phyloP scores from a whole-genome alignment of 2,329 filamentous ascomycete species.

The Stagonosporopsis chrysanthemi region DNA sequence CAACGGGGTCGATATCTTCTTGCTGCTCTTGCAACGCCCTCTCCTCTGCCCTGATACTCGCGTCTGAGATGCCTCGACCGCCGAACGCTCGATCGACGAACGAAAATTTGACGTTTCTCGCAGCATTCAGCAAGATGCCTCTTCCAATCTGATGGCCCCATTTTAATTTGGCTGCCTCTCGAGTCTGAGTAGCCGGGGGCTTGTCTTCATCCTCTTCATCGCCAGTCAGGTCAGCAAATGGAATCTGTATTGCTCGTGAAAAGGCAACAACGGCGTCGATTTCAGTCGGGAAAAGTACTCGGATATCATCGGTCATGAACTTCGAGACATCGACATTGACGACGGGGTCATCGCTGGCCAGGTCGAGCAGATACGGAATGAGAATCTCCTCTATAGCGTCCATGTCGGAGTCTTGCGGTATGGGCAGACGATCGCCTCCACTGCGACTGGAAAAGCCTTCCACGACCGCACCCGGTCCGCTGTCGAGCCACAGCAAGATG shows the following conservation, averaged over 20 bases:
- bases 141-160: conserved; percentile 68
- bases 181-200: conserved; percentile 51
- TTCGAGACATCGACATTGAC: conserved; percentile 65
- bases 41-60: conserved; percentile 52
- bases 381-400: conserved; percentile 64
- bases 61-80: conserved; percentile 59
- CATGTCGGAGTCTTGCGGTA: conserved; percentile 58
- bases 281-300: conserved; percentile 62
- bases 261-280: conserved; percentile 65
- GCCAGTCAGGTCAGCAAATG: conserved; percentile 59
- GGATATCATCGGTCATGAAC: conserved; percentile 64
- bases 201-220: conserved; percentile 43
- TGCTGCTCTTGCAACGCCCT: conserved; percentile 48
- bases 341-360: conserved; percentile 60
- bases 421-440: conserved; percentile 58
- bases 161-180: conserved; percentile 56
- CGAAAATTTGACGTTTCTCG: conserved; percentile 62
- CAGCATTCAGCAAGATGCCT: conserved; percentile 65
- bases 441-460: conserved; percentile 63
- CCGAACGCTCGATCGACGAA: conserved; percentile 69
- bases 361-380: conserved; percentile 65
- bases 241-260: conserved; percentile 59
- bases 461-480: conserved; percentile 62
- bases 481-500: conserved; percentile 68
- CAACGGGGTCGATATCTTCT: conserved; percentile 57